Evolutionary conservation across 2,329 filamentous ascomycete species (phyloP).

Genomic region (Endocalyx cinctus): DNA sequence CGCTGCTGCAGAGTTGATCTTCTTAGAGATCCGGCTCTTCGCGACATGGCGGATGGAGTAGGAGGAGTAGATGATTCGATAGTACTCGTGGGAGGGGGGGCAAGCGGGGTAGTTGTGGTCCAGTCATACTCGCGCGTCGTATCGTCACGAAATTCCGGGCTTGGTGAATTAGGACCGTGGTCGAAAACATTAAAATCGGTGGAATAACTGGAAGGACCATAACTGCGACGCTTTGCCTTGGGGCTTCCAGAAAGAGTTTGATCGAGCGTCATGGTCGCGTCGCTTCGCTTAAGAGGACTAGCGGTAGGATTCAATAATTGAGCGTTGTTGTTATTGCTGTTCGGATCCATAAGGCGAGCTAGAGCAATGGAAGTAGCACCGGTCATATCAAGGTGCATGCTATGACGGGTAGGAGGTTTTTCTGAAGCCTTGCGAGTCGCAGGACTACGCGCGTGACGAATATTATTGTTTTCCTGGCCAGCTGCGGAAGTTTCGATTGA

Average conservation of each 20-base stretch:
- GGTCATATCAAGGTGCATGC: constrained; percentile 53
- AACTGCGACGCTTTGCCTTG: constrained; percentile 85
- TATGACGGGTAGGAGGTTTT: constrained; percentile 45
- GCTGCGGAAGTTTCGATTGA: constrained; percentile 35
- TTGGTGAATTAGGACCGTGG: constrained; percentile 35
- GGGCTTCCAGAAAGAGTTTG: constrained; percentile 75
- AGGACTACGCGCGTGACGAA: constrained; percentile 32
- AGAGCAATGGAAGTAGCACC: constrained; percentile 47
- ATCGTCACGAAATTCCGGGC: constrained; percentile 51
- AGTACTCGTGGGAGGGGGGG: constrained; percentile 35
- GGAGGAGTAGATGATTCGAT: no score
- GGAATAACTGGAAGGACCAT: constrained; percentile 63
- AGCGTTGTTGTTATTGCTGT: constrained; percentile 36
- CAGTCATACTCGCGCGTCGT: constrained; percentile 49
- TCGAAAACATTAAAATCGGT: constrained; percentile 74
- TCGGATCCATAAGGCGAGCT: constrained; percentile 46
- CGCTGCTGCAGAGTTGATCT: constrained; percentile 87
- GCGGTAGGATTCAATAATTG: constrained; percentile 53
- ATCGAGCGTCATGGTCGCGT: constrained; percentile 84
- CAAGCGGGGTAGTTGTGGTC: constrained; percentile 34
- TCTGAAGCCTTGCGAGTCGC: constrained; percentile 41
- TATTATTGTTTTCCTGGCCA: constrained; percentile 40
- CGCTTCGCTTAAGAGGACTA: constrained; percentile 87
- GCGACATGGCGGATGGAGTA: constrained; percentile 54
- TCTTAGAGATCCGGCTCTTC: constrained; percentile 71